Percentiles rank a stretch among this genome's conserved stretches.
Evolutionary conservation across 768 basidiomycete genomes (phyloP).

Genomic region (Mycena indigotica): DNA sequence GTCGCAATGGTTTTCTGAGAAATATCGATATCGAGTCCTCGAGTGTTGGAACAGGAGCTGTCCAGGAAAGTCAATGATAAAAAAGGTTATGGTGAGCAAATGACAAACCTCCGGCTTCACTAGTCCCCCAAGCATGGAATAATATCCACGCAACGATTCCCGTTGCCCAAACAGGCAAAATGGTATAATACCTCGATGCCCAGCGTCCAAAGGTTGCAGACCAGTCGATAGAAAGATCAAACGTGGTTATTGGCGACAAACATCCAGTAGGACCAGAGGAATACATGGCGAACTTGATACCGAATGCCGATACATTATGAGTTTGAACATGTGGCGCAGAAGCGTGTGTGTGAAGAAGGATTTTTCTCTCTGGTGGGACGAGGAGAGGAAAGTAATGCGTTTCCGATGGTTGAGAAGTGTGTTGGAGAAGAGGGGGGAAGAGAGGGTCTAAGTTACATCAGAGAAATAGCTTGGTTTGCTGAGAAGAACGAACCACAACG

Average conservation of each 20-base stretch:
- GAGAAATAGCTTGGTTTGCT: constrained; percentile 1
- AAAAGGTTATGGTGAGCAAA: background rate
- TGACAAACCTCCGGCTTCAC: constrained; percentile 34
- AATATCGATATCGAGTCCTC: constrained; percentile 52
- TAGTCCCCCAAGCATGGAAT: constrained; percentile 52
- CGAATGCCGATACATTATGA: constrained; percentile 26
- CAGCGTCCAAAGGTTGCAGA: constrained; percentile 68
- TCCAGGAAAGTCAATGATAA: constrained; percentile 2
- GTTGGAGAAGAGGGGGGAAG: constrained; percentile 67
- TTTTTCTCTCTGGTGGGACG: constrained; percentile 35
- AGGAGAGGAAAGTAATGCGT: constrained; percentile 67
- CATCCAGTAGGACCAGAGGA: constrained; percentile 57
- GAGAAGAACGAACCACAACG: constrained; percentile 36
- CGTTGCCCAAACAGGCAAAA: constrained; percentile 70
- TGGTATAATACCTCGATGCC: constrained; percentile 74
- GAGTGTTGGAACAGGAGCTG: constrained; percentile 51
- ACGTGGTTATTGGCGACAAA: constrained; percentile 32
- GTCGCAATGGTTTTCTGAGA: constrained; percentile 38
- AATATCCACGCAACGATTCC: constrained; percentile 66
- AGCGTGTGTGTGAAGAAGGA: constrained; percentile 69
- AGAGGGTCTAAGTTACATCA: constrained; percentile 45
- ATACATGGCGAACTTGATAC: constrained; percentile 61
- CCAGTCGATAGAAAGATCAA: constrained; percentile 71
- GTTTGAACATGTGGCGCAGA: constrained; percentile 67
- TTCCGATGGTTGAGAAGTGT: constrained; percentile 61